phyloP scores from a whole-genome alignment of 257 asterid species.

The Salvia miltiorrhiza region DNA sequence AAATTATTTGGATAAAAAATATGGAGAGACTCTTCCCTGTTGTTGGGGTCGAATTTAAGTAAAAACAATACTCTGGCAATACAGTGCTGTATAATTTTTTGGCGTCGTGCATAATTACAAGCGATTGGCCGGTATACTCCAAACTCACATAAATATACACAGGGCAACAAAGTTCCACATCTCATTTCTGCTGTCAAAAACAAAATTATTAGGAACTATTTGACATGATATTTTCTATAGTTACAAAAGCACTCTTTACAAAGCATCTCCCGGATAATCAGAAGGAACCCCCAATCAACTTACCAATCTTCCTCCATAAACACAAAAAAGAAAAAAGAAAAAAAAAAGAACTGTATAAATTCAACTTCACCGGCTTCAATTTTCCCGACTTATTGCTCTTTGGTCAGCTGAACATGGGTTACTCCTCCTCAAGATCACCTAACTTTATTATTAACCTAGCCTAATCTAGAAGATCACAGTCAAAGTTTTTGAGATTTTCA shows the following conservation, averaged over 20 bases:
- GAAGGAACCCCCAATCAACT: slow-evolving; percentile 21
- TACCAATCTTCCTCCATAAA: background rate
- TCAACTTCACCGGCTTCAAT: slow-evolving; percentile 11
- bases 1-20: background rate
- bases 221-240: slow-evolving; percentile 1
- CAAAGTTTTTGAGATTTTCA: background rate
- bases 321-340: too few species aligned
- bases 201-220: background rate
- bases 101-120: background rate
- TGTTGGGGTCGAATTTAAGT: too few species aligned
- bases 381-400: background rate
- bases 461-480: slow-evolving; percentile 13
- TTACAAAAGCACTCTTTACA: slow-evolving; percentile 24
- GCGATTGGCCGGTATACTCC: background rate
- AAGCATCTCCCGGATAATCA: slow-evolving; percentile 2
- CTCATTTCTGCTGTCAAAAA: slow-evolving; percentile 4
- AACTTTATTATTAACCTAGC: slow-evolving; percentile 22
- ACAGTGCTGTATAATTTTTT: background rate
- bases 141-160: background rate
- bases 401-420: slow-evolving; percentile 19
- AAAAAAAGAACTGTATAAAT: slow-evolving; percentile 9
- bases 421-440: slow-evolving; percentile 27
- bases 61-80: background rate
- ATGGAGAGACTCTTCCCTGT: too few species aligned
- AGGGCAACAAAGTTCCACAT: background rate